Evolutionary conservation across 208 protist species (phyloP).

Genomic region (Trypanosoma congolense): DNA sequence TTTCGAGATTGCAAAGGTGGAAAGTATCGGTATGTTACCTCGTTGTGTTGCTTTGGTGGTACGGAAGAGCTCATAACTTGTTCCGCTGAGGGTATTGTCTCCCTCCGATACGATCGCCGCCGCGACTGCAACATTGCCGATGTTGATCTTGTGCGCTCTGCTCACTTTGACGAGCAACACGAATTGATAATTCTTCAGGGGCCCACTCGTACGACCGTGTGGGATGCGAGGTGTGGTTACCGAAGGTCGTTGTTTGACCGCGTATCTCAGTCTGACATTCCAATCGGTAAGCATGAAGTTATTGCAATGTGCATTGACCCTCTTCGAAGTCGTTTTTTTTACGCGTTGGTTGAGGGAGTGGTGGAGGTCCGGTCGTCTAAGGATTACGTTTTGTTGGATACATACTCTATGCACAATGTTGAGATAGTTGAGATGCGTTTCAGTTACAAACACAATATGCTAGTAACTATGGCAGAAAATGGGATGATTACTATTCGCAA

Average conservation of each 20-base stretch:
- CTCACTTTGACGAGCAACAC: constrained; percentile 37
- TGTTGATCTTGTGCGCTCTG: constrained; percentile 30
- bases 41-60: constrained; percentile 33
- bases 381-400: constrained; percentile 22
- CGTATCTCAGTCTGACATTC: constrained; percentile 12
- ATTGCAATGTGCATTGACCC: constrained; percentile 54
- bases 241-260: constrained; percentile 40
- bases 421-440: constrained; percentile 53
- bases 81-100: constrained; percentile 49
- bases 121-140: constrained; percentile 36
- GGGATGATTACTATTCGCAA: constrained; percentile 41
- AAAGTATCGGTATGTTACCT: constrained; percentile 24
- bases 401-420: constrained; percentile 13
- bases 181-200: constrained; percentile 55
- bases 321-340: constrained; percentile 47
- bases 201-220: constrained; percentile 50
- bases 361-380: constrained; percentile 46
- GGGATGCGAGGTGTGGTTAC: constrained; percentile 49
- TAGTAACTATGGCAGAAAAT: constrained; percentile 34
- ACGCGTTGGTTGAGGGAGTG: constrained; percentile 30
- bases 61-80: constrained; percentile 62
- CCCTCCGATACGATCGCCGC: constrained; percentile 41
- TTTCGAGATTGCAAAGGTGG: neutral
- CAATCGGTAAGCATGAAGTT: constrained; percentile 32
- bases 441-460: constrained; percentile 31